A percentile compares a stretch with the other conserved stretches of the same genome.
Conservation (phyloP, 1,284 basidiomycete species). For the Amylostereum chailletii region DNA sequence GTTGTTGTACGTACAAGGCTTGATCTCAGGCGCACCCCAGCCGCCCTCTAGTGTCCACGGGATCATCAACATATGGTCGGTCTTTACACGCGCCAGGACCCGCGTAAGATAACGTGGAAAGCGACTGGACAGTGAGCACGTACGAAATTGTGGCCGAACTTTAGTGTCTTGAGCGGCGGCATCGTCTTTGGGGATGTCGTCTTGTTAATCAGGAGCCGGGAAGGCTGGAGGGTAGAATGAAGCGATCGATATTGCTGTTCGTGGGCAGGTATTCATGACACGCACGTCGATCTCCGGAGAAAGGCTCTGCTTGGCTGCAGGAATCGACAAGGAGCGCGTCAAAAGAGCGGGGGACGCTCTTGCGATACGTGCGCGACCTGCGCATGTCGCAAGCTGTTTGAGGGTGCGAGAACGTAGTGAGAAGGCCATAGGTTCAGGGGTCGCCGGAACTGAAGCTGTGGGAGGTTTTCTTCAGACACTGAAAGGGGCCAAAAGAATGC, state of each 20-base stretch:
- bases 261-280: no score
- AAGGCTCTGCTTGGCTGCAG: no score
- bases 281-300: no score
- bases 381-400: no score
- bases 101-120: constrained; percentile 6
- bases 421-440: no score
- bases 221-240: constrained; percentile 26
- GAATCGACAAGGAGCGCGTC: no score
- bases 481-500: no score
- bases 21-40: constrained; percentile 81
- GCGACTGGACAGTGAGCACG: constrained; percentile 19
- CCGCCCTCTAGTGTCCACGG: constrained; percentile 70
- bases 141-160: constrained; percentile 69
- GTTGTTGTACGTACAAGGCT: constrained; percentile 56
- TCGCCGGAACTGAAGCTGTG: no score
- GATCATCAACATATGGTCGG: constrained; percentile 90
- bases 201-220: constrained; percentile 37
- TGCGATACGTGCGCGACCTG: no score
- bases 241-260: background rate
- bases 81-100: constrained; percentile 31
- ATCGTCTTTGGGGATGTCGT: constrained; percentile 41
- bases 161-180: constrained; percentile 44
- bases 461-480: no score
- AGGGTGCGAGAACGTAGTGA: no score
- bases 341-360: no score